phyloP scores from a whole-genome alignment of 768 basidiomycete species.

The Sistotremastrum niveocremeum region DNA sequence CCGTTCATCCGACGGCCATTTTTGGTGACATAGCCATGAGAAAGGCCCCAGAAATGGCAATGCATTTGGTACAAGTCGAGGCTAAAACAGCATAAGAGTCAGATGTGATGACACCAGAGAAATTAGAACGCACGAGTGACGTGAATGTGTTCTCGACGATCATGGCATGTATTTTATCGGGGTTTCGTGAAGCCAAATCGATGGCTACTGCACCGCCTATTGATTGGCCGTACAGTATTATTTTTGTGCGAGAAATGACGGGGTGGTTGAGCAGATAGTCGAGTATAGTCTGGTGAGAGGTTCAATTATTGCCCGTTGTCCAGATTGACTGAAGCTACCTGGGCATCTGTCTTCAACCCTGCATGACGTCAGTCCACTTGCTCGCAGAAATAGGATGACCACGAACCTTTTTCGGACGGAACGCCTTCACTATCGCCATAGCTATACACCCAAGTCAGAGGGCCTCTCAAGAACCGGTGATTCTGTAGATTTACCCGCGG shows the following conservation, averaged over 20 bases:
- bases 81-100: conserved; percentile 12
- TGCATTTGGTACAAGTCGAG: conserved; percentile 65
- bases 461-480: neutral
- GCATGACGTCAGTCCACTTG: neutral
- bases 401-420: conserved; percentile 69
- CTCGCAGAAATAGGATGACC: neutral
- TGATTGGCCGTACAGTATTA: conserved; percentile 75
- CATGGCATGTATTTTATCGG: conserved; percentile 61
- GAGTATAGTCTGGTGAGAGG: conserved; percentile 28
- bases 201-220: conserved; percentile 92
- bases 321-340: conserved; percentile 30
- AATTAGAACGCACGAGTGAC: conserved; percentile 32
- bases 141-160: conserved; percentile 92
- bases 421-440: conserved; percentile 83
- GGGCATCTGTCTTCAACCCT: conserved; percentile 79
- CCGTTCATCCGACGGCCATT: conserved; percentile 70
- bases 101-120: neutral
- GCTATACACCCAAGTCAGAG: conserved; percentile 23
- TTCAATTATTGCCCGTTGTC: neutral
- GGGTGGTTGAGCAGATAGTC: conserved; percentile 62
- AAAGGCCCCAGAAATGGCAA: conserved; percentile 63
- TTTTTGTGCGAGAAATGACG: conserved; percentile 45
- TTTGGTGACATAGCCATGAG: conserved; percentile 72
- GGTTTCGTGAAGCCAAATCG: conserved; percentile 71
- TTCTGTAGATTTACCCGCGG: conserved; percentile 47